Evolutionary conservation across 2,329 filamentous ascomycete genomes (phyloP).

Genomic region (Cladophialophora yegresii): DNA sequence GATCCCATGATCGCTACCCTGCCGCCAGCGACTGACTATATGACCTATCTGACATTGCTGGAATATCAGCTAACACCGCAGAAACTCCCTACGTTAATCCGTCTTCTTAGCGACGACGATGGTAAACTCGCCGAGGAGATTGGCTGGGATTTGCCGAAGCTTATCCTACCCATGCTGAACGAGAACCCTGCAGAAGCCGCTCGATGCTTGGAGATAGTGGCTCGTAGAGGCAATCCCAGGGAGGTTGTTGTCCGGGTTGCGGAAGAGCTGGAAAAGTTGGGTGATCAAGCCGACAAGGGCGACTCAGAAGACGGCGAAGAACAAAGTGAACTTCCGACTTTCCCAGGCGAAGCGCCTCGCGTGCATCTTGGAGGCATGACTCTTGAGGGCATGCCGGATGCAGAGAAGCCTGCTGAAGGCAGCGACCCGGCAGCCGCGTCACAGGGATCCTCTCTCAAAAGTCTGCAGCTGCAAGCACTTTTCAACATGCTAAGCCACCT

Average conservation of each 20-base stretch:
- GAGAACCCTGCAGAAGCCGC: constrained; percentile 47
- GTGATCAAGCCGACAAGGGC: constrained; percentile 48
- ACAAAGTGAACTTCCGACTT: constrained; percentile 33
- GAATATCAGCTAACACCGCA: constrained; percentile 64
- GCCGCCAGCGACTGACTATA: constrained; percentile 63
- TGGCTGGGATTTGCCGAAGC: constrained; percentile 66
- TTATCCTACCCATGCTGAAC: constrained; percentile 62
- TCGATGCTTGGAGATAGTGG: constrained; percentile 63
- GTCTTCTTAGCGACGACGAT: constrained; percentile 64
- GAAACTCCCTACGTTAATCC: constrained; percentile 60
- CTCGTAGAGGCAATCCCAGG: constrained; percentile 62
- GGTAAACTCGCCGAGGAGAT: constrained; percentile 63
- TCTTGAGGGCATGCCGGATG: constrained; percentile 34
- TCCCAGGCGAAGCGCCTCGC: constrained; percentile 36
- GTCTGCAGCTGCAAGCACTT: constrained; percentile 53
- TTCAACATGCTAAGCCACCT: constrained; percentile 58
- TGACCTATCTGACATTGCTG: constrained; percentile 66
- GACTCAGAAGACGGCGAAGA: constrained; percentile 42
- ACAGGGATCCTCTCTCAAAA: constrained; percentile 44
- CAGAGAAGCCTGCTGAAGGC: constrained; percentile 4
- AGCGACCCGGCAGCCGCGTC: constrained; percentile 28
- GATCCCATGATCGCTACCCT: constrained; percentile 59
- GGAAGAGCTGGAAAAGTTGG: constrained; percentile 60
- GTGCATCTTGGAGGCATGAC: constrained; percentile 37
- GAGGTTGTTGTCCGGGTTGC: constrained; percentile 66